Evolutionary conservation across 2,329 filamentous ascomycete species (phyloP), one percentile per base, ranked within the genome.

Genomic region (Apiospora rasikravindrae): DNA sequence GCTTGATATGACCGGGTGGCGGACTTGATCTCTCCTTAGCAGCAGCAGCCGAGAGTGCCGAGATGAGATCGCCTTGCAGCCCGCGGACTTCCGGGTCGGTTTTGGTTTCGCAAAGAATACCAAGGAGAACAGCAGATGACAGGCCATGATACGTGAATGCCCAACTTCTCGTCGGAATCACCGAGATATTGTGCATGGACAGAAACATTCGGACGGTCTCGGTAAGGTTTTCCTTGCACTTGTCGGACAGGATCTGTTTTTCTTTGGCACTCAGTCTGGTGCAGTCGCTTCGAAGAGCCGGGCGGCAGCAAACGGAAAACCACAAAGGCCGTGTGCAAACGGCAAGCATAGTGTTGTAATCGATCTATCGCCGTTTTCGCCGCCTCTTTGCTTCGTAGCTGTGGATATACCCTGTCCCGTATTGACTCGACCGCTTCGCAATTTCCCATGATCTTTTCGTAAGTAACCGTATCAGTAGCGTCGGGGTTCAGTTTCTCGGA

Each of bases 191-290:
- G 78, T 92, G 90, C 90, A 92, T 92, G 22, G 90, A 88, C 29
- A 92, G 82, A 77, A 92, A 92, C 90, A 92, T 92, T 53, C 89
- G 87, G 14, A 92, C 90, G 16, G 90, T 92, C 77, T 92, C 89
- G 7, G 88, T 88, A 37, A 92, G 82, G 77, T 91, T 91, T 22
- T 83, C 81, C 77, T 90, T 91, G 83, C 90, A 92, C 72, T 87
- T 86, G 40, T 88, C 86, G 1, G 88, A 87, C 0, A 92, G 82
- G 0, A 85, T 80, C 64, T 84, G 84, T 76, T 89, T 90, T 75
- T 92, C 89, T 0, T 83, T 77, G 0, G 83, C 76, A 4, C 86
- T 85, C 53, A 91, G 84, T n/a, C 77, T 79, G 13, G 83, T 82
- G 74, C 85, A 87, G 67, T 89, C 86, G 53, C 89, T 84, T 37